Percentiles rank a stretch among this genome's conserved stretches.
Evolutionary conservation across 2,329 filamentous ascomycete genomes (phyloP).

Genomic region (Lasiodiplodia sp.): DNA sequence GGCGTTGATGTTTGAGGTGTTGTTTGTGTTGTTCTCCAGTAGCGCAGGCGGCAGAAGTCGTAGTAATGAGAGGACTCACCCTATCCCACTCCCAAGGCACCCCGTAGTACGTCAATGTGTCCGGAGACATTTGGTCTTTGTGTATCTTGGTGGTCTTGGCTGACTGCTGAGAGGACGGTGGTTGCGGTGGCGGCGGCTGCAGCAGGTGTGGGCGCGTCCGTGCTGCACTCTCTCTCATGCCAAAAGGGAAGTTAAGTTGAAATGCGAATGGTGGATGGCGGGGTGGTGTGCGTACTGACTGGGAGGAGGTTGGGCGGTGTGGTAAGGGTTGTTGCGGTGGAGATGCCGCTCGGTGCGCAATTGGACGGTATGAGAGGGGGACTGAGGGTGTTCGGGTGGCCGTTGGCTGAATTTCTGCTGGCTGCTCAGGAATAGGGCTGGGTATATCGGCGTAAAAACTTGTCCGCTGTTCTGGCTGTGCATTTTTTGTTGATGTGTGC

Average conservation of each 20-base stretch:
- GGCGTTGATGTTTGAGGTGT: neutral
- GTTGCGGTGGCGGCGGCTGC: neutral
- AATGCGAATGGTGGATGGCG: conserved; percentile 16
- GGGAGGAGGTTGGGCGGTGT: neutral
- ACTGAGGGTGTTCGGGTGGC: neutral
- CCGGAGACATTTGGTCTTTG: conserved; percentile 35
- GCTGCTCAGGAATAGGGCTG: neutral
- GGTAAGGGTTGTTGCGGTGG: neutral
- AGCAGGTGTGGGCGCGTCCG: neutral
- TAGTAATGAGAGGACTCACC: conserved; percentile 45
- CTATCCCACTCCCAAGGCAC: conserved; percentile 57
- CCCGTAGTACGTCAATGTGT: conserved; percentile 57
- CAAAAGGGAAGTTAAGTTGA: neutral
- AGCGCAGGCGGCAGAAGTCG: neutral
- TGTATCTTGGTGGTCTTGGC: conserved; percentile 23
- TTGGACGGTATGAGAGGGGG: neutral
- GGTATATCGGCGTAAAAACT: neutral
- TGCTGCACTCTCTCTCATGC: neutral
- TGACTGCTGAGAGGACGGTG: neutral
- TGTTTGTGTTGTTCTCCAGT: neutral
- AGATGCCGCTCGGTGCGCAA: neutral
- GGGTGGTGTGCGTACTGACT: neutral
- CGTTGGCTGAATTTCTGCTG: neutral
- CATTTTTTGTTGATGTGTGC: neutral
- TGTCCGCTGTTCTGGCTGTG: neutral